phyloP scores from a whole-genome alignment of 371 early-diverging fungal species.

The Mortierella sp. region DNA sequence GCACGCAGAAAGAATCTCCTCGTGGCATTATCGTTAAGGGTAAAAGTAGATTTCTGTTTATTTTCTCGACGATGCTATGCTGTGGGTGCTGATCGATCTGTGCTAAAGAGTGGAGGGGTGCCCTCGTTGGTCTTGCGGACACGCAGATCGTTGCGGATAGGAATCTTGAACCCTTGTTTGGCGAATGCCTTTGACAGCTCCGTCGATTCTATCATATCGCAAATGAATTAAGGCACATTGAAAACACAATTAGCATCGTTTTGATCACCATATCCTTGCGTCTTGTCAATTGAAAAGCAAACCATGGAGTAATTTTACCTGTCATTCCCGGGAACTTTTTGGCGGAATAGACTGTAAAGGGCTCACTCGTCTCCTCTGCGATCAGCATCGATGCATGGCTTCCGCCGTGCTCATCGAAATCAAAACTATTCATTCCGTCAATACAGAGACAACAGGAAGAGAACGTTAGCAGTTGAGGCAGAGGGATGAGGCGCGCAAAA shows the following conservation, averaged over 20 bases:
- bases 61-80: no score
- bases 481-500: background rate
- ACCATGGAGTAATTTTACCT: slow-evolving; percentile 53
- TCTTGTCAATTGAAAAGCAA: background rate
- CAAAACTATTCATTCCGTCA: background rate
- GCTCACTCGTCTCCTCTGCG: slow-evolving; percentile 69
- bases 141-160: slow-evolving; percentile 84
- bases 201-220: slow-evolving; percentile 79
- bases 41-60: no score
- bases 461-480: background rate
- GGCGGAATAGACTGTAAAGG: slow-evolving; percentile 86
- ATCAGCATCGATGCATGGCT: slow-evolving; percentile 52
- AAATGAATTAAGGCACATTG: background rate
- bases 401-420: slow-evolving; percentile 31
- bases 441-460: background rate
- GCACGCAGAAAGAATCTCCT: no score
- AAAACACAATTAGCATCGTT: background rate
- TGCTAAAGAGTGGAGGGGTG: background rate
- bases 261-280: background rate
- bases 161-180: slow-evolving; percentile 92
- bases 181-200: slow-evolving; percentile 89
- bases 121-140: slow-evolving; percentile 27
- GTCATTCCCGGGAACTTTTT: slow-evolving; percentile 94
- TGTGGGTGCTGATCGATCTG: no score
- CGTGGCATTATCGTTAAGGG: no score